Evolutionary conservation across 176 grass and related monocot species (phyloP), one percentile per base, ranked within the genome.

Genomic region (Eragrostis curvula): DNA sequence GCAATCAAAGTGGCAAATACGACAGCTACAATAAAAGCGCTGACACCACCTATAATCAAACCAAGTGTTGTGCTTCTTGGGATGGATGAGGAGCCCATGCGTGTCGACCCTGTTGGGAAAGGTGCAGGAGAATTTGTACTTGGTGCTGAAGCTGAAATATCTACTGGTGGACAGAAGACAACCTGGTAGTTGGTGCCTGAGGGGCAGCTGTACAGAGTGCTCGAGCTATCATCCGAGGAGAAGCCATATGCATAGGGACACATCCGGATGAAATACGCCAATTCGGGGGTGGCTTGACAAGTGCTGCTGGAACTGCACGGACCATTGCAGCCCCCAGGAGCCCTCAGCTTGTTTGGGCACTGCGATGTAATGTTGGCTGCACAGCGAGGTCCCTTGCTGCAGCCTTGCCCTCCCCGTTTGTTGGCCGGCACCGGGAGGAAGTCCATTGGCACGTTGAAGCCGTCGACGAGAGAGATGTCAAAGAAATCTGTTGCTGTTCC

Each of bases 371-470:
- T 67, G 77, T 86, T 29, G 1, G 30, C 8, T n/a, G 15, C 0
- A 0, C 85, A 82, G 23, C 45, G 71, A 0, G 79, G 71, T 17
- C 79, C 79, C 64, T 12, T 63, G 48, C 39, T 57, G 85, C 85
- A 87, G 12, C 0, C 58, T 43, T 48, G 2, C 7, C 16, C 63
- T 66, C 43, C 77, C 30, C 18, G 29, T 32, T 5, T 16, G 1
- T 81, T 70, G 39, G 42, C 39, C 0, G 29, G 48, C 64, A 15
- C 23, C 0, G 79, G 85, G 32, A 81, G 46, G 79, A 94, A 85
- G 39, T 85, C 80, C 73, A 91, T 75, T 15, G 73, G 83, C 49
- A 94, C 78, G 48, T 94, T 94, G 85, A 87, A 94, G 16, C 88
- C 91, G 0, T 86, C 18, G 1, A 55, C 1, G 39, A 84, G 51